Evolutionary conservation across 2,329 filamentous ascomycete species (phyloP), one percentile per base, ranked within the genome.

Genomic region (Trichoderma sp.): DNA sequence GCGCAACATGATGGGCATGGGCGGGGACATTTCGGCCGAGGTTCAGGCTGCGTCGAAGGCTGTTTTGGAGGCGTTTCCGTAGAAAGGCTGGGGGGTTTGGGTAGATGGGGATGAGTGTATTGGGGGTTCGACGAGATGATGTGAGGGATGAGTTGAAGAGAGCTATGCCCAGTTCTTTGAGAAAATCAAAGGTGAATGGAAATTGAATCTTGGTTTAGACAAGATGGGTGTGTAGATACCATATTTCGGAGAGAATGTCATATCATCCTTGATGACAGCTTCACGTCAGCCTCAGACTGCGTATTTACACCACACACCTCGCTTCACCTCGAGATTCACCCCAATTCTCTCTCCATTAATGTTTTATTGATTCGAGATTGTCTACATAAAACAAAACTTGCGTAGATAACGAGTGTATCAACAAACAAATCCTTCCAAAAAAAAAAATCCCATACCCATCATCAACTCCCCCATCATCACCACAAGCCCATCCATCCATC

Each of bases 1-100:
- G 73, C 70, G 79, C 27, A 69, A 70, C 50, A 74, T 77, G 73
- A 75, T 79, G 63, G 78, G 78, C 17, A 70, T 78, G 19, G 68
- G 69, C 25, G 63, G 77, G 25, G 74, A 79, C 37, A 75, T 77
- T 57, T 73, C 76, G 25, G 70, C 72, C 15, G 68, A 73, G 29
- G 69, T 79, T 52, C 71, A 69, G 61, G 58, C 70, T n/a, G 74
- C 71, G 68, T 72, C 75, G 22, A 69, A 70, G 67, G 76, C 72
- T 1, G 72, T 78, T 22, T 58, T 69, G 19, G 72, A 77, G 7
- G 69, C 72, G 27, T 73, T 34, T 52, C 67, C 45, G 54, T 5
- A 52, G 27, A 53, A 19, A 17, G 19, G 25, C 15, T 22, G 29
- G 39, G 17, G 10, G 8, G 39, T 42, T 5, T 45, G 22, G 42